A percentile compares a stretch with the other conserved stretches of the same genome.
Evolutionary conservation across 805 yeast species (phyloP).

Genomic region (Metschnikowia lachancei): DNA sequence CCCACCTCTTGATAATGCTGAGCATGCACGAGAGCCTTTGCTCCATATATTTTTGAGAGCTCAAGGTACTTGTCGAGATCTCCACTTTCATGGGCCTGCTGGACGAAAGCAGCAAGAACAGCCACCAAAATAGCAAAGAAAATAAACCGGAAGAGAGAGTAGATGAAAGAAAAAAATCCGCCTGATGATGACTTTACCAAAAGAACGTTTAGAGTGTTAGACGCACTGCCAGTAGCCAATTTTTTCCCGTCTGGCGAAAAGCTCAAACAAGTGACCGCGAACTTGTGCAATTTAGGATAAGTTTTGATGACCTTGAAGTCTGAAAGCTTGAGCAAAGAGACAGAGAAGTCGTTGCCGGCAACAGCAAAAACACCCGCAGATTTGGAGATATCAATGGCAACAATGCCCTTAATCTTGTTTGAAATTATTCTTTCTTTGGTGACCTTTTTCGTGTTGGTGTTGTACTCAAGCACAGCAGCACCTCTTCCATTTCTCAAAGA

Average conservation of each 20-base stretch:
- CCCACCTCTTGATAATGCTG: constrained; percentile 16
- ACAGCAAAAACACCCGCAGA: constrained; percentile 47
- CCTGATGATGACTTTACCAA: constrained; percentile 11
- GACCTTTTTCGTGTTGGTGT: constrained; percentile 41
- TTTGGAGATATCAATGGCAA: constrained; percentile 47
- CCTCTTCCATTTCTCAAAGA: constrained; percentile 34
- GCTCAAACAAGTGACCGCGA: constrained; percentile 71
- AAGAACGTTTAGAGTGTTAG: constrained; percentile 65
- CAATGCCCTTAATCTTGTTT: constrained; percentile 52
- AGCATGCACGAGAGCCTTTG: constrained; percentile 11
- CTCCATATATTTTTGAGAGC: constrained; percentile 22
- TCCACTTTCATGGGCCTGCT: constrained; percentile 35
- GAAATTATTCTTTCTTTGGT: constrained; percentile 43
- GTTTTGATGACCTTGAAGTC: constrained; percentile 51
- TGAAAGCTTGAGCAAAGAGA: constrained; percentile 52
- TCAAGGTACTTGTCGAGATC: constrained; percentile 28
- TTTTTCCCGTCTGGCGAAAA: constrained; percentile 67
- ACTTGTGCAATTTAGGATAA: constrained; percentile 63
- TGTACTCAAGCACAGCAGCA: constrained; percentile 42
- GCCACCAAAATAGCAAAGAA: constrained; percentile 35
- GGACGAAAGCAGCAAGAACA: constrained; percentile 33
- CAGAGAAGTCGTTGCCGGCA: constrained; percentile 66
- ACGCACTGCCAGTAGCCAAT: constrained; percentile 74
- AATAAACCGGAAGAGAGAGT: constrained; percentile 31
- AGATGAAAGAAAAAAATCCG: constrained; percentile 31